Base-by-base conservation (phyloP, 2,329 filamentous ascomycete genomes). In the Arthroderma sp. region DNA sequence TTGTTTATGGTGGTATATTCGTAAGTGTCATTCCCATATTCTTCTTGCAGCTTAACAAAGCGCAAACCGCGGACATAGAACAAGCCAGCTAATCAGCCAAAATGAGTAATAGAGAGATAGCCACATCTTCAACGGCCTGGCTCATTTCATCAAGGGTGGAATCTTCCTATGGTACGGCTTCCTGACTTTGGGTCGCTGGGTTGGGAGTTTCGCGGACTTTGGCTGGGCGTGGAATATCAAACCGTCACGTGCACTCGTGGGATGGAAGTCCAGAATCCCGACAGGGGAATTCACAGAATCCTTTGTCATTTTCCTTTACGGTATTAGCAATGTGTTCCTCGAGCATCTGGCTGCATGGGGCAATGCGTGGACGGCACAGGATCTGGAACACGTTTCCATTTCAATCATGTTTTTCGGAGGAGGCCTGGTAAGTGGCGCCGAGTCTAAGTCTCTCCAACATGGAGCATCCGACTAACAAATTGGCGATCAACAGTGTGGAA, bases 161-260 rank as follows among this genome's bases (percentile, higher is more conserved):
- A 83, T 96, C 44, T 96, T 96, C 70, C 86, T 95, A 67, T 91
- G 86, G 80, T 85, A 93, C 51, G 89, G 89, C 6, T 66, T 94
- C 15, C 67, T 95, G 48, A 94, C 86, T 0, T 72, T 96, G 3
- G 87, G 86, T 29, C 81, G 89, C 45, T 95, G 86, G 83, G 78
- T 87, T 58, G 89, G 89, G 28, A 84, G 83, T 60, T 96, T 94
- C 60, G 80, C 83, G 47, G 85, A 94, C 48, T 74, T 89, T 46
- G 89, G 89, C 52, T 96, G 89, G 89, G 86, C 87, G 0, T 95
- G 89, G 89, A 96, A 96, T 56, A 65, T 88, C 48, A 83, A 83
- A 48, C 86, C 86, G 6, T 58, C 68, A 4, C 62, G 64, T 47
- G 69, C 69, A 6, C 58, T 77, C 8, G 72, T 78, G 11, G 72